These are phyloP conservation scores for Nemania bipapillata DNA, from an alignment of 2,329 filamentous ascomycete species.

Conservation along the genomic window DNA sequence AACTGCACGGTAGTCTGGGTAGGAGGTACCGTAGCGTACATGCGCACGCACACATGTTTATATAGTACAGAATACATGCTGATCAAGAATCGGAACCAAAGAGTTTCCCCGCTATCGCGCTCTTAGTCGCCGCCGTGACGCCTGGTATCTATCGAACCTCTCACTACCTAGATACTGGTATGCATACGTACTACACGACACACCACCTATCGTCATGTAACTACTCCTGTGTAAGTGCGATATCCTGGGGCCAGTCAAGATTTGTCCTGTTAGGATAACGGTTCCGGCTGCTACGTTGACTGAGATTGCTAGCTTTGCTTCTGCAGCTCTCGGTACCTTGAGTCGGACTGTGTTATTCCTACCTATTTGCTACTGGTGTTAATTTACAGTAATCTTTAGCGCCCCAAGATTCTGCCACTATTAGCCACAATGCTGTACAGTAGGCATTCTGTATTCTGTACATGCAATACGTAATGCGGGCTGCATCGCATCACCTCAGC, in stretches of 20 bases:
- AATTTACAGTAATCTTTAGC: conserved; percentile 6
- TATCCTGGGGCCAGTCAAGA: neutral
- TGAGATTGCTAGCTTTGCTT: conserved; percentile 12
- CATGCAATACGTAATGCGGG: conserved; percentile 18
- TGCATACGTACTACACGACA: neutral
- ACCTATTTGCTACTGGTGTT: neutral
- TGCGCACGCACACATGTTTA: too few species aligned
- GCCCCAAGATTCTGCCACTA: conserved; percentile 10
- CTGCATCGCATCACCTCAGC: conserved; percentile 8
- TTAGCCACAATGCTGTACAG: neutral
- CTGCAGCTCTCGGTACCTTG: conserved; percentile 11
- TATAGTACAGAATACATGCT: neutral
- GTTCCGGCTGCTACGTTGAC: conserved; percentile 2
- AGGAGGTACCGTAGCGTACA: neutral
- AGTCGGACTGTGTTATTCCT: neutral
- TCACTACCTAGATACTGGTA: neutral
- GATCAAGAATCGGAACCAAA: conserved; percentile 16
- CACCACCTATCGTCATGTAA: too few species aligned
- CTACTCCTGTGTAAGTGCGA: neutral
- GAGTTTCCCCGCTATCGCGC: conserved; percentile 12
- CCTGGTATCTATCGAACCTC: neutral
- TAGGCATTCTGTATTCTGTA: too few species aligned
- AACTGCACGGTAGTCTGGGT: neutral
- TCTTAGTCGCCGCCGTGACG: conserved; percentile 15
- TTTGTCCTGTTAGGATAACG: conserved; percentile 6